These are phyloP conservation scores for Solanum chmielewskii DNA, from an alignment of 257 asterid genomes.

Conservation along the genomic window DNA sequence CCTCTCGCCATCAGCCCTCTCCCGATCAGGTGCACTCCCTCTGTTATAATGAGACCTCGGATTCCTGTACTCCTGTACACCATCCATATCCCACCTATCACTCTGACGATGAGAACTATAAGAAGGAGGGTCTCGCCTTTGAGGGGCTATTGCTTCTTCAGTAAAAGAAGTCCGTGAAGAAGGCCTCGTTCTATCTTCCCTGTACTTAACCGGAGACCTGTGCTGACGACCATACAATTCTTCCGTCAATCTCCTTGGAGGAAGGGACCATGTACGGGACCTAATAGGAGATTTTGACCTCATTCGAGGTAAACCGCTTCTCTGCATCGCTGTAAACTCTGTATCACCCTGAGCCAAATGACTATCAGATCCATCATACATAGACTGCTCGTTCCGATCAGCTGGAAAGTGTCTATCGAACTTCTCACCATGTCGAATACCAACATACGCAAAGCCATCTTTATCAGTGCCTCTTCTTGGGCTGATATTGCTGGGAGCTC, in stretches of 20 bases:
- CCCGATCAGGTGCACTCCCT: constrained; percentile 38
- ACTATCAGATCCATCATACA: constrained; percentile 33
- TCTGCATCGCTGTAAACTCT: neutral
- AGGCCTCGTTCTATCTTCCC: constrained; percentile 60
- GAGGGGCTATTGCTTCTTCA: neutral
- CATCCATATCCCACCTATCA: constrained; percentile 41
- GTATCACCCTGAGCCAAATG: constrained; percentile 24
- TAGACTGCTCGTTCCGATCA: constrained; percentile 32
- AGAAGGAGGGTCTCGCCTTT: constrained; percentile 61
- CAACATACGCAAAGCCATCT: constrained; percentile 25
- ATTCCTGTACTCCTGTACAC: constrained; percentile 37
- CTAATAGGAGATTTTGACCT: constrained; percentile 57
- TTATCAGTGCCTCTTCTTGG: constrained; percentile 33
- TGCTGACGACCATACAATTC: constrained; percentile 29
- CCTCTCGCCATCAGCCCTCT: too few relatives aligned
- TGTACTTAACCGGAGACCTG: constrained; percentile 40
- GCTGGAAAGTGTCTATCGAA: constrained; percentile 35
- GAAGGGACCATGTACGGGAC: constrained; percentile 55
- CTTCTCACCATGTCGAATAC: constrained; percentile 31
- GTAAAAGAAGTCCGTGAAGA: neutral
- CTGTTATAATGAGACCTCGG: constrained; percentile 33
- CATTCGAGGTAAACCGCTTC: constrained; percentile 42
- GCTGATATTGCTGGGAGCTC: constrained; percentile 47
- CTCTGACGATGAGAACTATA: constrained; percentile 25
- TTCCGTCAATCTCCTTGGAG: constrained; percentile 35